Conservation (phyloP, 148 eudicot species). For the Amaranthus palmeri region DNA sequence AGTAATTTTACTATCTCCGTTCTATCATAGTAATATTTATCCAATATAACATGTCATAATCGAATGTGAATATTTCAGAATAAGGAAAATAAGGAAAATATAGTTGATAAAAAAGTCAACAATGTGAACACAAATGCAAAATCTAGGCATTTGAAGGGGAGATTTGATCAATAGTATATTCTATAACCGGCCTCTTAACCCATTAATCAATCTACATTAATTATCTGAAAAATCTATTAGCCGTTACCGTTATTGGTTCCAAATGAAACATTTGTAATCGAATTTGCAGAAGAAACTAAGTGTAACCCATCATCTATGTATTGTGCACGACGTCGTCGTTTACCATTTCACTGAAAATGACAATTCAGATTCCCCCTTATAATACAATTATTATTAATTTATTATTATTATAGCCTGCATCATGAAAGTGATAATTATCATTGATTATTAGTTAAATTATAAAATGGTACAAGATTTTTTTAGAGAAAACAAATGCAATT, state of each 20-base stretch:
- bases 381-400: neutral
- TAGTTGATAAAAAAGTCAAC: neutral
- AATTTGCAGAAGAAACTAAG: slow-evolving; percentile 2
- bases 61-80: too few relatives aligned
- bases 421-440: too few relatives aligned
- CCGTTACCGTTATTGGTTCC: neutral
- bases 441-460: too few relatives aligned
- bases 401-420: too few relatives aligned
- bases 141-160: neutral
- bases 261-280: neutral
- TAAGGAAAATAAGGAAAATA: neutral
- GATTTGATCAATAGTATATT: neutral
- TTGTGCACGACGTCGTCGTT: slow-evolving; percentile 5
- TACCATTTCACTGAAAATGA: slow-evolving; percentile 11
- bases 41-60: too few relatives aligned
- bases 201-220: neutral
- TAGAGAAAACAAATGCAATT: too few relatives aligned
- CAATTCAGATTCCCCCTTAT: neutral
- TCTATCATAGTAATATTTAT: too few relatives aligned
- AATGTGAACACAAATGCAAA: neutral
- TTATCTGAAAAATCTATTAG: neutral
- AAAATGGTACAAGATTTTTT: too few relatives aligned
- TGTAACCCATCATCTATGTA: neutral
- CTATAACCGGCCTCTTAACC: neutral
- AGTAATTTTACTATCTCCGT: too few relatives aligned